Evolutionary conservation across 1,139 yeast genomes (phyloP).

Genomic region (Barnettozyma hawaiiensis): DNA sequence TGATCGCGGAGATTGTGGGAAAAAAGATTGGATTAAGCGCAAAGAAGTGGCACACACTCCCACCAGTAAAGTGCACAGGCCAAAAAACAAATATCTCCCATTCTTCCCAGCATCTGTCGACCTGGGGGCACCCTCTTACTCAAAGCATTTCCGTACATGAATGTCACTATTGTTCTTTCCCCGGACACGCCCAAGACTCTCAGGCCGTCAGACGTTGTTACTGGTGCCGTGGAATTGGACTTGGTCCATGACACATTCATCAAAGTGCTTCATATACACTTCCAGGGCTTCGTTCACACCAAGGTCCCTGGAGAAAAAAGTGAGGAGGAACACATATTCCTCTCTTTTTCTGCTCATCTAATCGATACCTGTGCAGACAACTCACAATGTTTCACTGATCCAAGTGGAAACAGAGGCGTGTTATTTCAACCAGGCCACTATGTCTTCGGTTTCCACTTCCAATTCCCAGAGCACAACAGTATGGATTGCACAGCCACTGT

Average conservation of each 20-base stretch:
- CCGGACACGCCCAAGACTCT: neutral
- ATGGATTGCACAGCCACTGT: conserved; percentile 4
- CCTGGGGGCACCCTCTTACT: too few relatives aligned
- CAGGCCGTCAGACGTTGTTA: neutral
- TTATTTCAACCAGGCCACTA: neutral
- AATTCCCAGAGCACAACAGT: neutral
- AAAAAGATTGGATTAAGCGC: too few relatives aligned
- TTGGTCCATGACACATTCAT: neutral
- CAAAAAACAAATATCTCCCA: too few relatives aligned
- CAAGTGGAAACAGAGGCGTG: neutral
- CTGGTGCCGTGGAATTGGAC: neutral
- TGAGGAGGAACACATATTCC: conserved; percentile 3
- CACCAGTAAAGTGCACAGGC: too few relatives aligned
- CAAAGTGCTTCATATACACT: conserved; percentile 1
- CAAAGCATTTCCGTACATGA: too few relatives aligned
- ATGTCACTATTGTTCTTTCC: neutral
- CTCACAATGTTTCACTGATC: neutral
- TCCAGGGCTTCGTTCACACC: conserved; percentile 6
- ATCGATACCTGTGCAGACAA: neutral
- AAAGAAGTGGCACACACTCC: too few relatives aligned
- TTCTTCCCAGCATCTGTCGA: too few relatives aligned
- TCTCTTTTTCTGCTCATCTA: neutral
- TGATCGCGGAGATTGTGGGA: too few relatives aligned
- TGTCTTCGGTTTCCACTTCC: neutral
- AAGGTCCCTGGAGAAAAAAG: neutral